These are phyloP conservation scores for Cenococcum geophilum DNA, from an alignment of 495 filamentous ascomycete species.

Conservation along the genomic window DNA sequence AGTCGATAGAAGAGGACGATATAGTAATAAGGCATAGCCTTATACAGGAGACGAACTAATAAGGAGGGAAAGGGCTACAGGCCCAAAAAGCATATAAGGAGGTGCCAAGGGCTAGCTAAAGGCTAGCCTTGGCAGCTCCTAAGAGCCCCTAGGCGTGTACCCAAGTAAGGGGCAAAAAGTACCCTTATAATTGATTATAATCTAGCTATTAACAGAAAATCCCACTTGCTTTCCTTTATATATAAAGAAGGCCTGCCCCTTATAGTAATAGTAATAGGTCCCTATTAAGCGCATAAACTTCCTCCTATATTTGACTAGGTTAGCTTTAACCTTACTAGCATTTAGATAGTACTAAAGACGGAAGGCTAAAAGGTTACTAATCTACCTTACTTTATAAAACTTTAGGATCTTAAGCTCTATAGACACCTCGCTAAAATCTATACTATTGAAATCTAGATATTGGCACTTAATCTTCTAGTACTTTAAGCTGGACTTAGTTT, in stretches of 20 bases:
- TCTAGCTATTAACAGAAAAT: too few relatives aligned
- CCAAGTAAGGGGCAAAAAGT: too few relatives aligned
- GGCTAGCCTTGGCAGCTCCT: too few relatives aligned
- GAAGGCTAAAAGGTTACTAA: constrained; percentile 1
- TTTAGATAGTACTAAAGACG: background rate
- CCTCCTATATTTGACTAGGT: constrained; percentile 6
- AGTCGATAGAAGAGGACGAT: too few relatives aligned
- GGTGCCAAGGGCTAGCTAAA: too few relatives aligned
- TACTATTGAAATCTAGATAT: constrained; percentile 12
- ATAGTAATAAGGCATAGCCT: too few relatives aligned
- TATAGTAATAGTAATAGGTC: constrained; percentile 18
- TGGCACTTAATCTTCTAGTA: background rate
- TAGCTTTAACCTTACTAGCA: background rate
- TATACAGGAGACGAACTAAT: too few relatives aligned
- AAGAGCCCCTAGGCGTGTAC: too few relatives aligned
- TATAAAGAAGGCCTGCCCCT: constrained; percentile 20
- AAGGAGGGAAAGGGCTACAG: too few relatives aligned
- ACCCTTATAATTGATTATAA: too few relatives aligned
- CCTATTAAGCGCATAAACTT: constrained; percentile 23
- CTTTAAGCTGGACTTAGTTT: background rate
- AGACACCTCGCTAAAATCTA: background rate
- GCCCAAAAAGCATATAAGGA: too few relatives aligned
- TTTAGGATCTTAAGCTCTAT: background rate
- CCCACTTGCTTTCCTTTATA: constrained; percentile 15
- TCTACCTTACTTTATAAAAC: background rate